Base-by-base conservation (phyloP, 257 asterid genomes). In the Lavandula angustifolia region DNA sequence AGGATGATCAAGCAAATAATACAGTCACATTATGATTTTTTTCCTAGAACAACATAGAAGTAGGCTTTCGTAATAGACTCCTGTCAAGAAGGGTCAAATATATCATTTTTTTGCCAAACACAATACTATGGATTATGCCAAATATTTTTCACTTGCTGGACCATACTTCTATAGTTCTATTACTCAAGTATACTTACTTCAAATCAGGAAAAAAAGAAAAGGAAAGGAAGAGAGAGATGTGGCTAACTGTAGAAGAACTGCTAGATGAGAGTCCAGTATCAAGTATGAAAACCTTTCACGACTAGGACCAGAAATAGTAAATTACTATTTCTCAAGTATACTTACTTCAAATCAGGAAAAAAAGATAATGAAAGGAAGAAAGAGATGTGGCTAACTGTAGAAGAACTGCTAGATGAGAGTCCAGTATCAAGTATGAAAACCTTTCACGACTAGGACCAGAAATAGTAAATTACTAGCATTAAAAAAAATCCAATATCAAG, bases 381-480 rank as follows among this genome's bases (percentile, higher is more conserved):
- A 58, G 70, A 52, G 53, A 64, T 7, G 11, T 5, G 4, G 38
- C 2, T 54, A 54, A 33, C 46, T 55, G 29, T 7, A 12, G 41
- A 32, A 18, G 55, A 50, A 50, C 12, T 47, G 52, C 27, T 29
- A 7, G 1, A 22, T 29, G 29, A 55, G 44, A 33, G 18, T 13
- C 7, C 31, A 56, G 13, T 8, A 33, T 56, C 46, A 56, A 34
- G 62, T 34, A 14, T 14, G 48, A 37, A 17, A 9, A 34, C 34
- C 32, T 56, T 56, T 56, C 33, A 35, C 32, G 38, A 56, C 17
- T 56, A 56, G 46, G 34, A 37, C 62, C 47, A 56, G 7, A 55
- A 14, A 32, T 32, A 6, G n/a, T 54, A 53, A n/a, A n/a, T 9
- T 37, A 6, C 9, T 54, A 27, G 31, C 44, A 55, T 55, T 5